Percentiles rank a stretch among this genome's conserved stretches.
Evolutionary conservation across 2,329 filamentous ascomycete genomes (phyloP).

Genomic region (Fusarium sp.): DNA sequence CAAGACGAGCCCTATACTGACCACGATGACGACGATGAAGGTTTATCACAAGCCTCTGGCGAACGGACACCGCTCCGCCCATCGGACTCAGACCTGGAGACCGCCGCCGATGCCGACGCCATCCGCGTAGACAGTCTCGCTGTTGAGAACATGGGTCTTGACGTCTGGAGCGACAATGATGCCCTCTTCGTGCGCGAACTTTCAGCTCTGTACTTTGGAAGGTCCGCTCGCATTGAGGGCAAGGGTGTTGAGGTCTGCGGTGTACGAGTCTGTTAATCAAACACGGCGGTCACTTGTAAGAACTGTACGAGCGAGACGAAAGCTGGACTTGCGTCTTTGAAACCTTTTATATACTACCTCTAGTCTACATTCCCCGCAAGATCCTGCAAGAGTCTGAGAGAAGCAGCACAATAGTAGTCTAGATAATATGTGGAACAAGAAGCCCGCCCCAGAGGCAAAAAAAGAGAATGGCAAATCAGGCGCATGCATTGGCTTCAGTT

Average conservation of each 20-base stretch:
- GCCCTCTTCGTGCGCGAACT: slow-evolving; percentile 74
- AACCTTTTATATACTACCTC: slow-evolving; percentile 32
- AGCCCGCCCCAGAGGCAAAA: slow-evolving; percentile 27
- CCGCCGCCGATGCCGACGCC: slow-evolving; percentile 51
- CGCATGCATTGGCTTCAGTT: not conserved
- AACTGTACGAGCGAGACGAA: slow-evolving; percentile 29
- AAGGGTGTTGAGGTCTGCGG: slow-evolving; percentile 81
- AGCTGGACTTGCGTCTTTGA: slow-evolving; percentile 44
- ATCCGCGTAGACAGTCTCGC: slow-evolving; percentile 72
- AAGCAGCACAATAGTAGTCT: slow-evolving; percentile 14
- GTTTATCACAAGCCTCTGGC: slow-evolving; percentile 47
- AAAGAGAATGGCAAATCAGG: slow-evolving; percentile 8
- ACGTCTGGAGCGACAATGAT: slow-evolving; percentile 79
- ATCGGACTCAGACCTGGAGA: slow-evolving; percentile 34
- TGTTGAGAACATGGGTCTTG: slow-evolving; percentile 77
- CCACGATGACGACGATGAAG: slow-evolving; percentile 51
- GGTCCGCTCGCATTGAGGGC: slow-evolving; percentile 71
- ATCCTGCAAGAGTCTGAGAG: slow-evolving; percentile 4
- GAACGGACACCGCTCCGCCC: slow-evolving; percentile 46
- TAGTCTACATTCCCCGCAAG: slow-evolving; percentile 25
- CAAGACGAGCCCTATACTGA: slow-evolving; percentile 57
- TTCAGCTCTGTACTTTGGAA: slow-evolving; percentile 72
- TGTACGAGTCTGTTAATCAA: slow-evolving; percentile 69
- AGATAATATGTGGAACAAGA: slow-evolving; percentile 31
- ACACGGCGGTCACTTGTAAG: slow-evolving; percentile 1